Percentiles rank a stretch among this genome's conserved stretches.
Conservation (phyloP, 2,329 filamentous ascomycete genomes). For the Ophiostoma fasciatum region DNA sequence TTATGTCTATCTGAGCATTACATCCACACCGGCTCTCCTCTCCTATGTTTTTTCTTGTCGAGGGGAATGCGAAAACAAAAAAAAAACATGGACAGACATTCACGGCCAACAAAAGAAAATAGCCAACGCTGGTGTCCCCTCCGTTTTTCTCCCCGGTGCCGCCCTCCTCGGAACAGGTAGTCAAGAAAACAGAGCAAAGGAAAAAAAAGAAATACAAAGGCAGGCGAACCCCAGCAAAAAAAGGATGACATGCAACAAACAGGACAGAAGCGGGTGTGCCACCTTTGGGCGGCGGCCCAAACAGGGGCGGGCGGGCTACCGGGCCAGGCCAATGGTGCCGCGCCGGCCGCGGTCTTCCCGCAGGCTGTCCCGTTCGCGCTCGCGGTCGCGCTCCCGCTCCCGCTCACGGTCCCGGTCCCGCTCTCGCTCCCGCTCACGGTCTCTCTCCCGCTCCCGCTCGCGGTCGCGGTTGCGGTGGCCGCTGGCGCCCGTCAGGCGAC, state of each 20-base stretch:
- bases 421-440: not conserved
- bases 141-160: too few relatives aligned
- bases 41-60: too few relatives aligned
- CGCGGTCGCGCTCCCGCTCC: too few relatives aligned
- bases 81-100: not conserved
- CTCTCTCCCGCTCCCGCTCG: too few relatives aligned
- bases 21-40: too few relatives aligned
- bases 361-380: not conserved
- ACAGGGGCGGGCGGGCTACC: slow-evolving; percentile 2
- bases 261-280: not conserved
- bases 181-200: not conserved
- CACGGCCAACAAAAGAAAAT: not conserved
- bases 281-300: too few relatives aligned
- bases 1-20: not conserved
- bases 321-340: slow-evolving; percentile 15
- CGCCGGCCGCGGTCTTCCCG: slow-evolving; percentile 15
- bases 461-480: slow-evolving; percentile 4
- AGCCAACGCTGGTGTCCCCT: too few relatives aligned
- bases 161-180: too few relatives aligned
- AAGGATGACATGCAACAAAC: not conserved
- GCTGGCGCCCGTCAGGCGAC: slow-evolving; percentile 35
- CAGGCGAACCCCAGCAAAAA: not conserved
- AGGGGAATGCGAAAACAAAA: not conserved
- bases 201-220: not conserved
- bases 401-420: slow-evolving; percentile 6